phyloP scores from a whole-genome alignment of 441 rosid species.

The California macrophylla region DNA sequence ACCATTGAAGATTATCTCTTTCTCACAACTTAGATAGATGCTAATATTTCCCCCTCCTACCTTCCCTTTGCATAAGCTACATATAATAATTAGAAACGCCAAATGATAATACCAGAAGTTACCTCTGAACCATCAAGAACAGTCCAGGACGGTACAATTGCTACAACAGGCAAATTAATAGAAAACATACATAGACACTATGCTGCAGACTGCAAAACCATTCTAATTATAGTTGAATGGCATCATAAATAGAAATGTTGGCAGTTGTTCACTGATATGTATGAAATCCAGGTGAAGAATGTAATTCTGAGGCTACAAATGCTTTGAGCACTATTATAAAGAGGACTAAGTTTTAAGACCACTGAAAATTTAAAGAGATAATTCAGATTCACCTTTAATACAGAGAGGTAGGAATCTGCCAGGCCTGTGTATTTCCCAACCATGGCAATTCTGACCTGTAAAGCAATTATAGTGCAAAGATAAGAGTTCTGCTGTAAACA shows the following conservation, averaged over 20 bases:
- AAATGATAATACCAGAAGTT: not conserved
- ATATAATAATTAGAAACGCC: not conserved
- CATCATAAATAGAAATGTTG: not conserved
- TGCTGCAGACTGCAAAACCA: not conserved
- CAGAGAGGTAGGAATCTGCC: not conserved
- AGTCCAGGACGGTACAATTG: not conserved
- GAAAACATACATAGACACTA: no score
- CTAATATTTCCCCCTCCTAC: not conserved
- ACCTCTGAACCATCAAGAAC: not conserved
- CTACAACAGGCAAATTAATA: no score
- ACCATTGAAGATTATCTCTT: no score
- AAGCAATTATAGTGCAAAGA: not conserved
- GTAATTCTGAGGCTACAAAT: not conserved
- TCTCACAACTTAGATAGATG: not conserved
- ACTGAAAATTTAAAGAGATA: not conserved
- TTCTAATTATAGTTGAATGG: no score
- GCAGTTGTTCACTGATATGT: not conserved
- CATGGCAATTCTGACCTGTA: not conserved
- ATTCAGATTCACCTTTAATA: not conserved
- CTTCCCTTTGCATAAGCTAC: not conserved
- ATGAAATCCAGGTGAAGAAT: not conserved
- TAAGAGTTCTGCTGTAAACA: not conserved
- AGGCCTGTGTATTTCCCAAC: constrained; percentile 3
- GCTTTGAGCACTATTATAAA: not conserved
- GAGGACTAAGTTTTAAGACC: not conserved